Evolutionary conservation across 495 filamentous ascomycete genomes (phyloP).

Genomic region (Xylaria acuta): DNA sequence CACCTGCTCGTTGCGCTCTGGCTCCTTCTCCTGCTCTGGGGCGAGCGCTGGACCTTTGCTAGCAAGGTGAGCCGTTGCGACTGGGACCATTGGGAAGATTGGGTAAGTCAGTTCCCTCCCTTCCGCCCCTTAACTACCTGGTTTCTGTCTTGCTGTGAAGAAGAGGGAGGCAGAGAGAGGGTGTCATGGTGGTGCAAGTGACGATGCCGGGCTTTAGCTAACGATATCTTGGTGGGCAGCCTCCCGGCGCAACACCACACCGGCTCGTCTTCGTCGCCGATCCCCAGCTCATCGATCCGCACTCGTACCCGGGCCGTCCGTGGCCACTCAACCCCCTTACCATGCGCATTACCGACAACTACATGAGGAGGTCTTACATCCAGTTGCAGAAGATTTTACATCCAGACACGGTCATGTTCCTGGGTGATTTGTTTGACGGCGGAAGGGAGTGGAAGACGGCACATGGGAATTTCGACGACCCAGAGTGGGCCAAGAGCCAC

Average conservation of each 20-base stretch:
- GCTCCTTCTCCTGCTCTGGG: conserved; percentile 83
- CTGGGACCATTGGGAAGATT: conserved; percentile 90
- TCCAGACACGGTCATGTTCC: conserved; percentile 85
- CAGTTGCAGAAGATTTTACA: conserved; percentile 70
- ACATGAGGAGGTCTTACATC: conserved; percentile 79
- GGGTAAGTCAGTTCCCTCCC: conserved; percentile 68
- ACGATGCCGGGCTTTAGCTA: conserved; percentile 23
- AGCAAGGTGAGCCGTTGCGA: conserved; percentile 71
- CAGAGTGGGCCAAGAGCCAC: conserved; percentile 56
- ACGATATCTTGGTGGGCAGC: conserved; percentile 55
- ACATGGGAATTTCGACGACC: conserved; percentile 63
- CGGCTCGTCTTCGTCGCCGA: conserved; percentile 89
- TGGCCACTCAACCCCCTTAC: conserved; percentile 85
- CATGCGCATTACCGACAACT: conserved; percentile 83
- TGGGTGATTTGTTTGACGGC: conserved; percentile 96
- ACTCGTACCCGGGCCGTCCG: conserved; percentile 93
- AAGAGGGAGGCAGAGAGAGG: not conserved
- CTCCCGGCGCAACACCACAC: conserved; percentile 76
- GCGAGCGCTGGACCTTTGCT: conserved; percentile 79
- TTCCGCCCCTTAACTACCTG: not conserved
- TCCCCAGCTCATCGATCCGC: conserved; percentile 96
- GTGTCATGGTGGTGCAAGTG: no score
- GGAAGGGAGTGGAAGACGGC: conserved; percentile 90
- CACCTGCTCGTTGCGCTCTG: conserved; percentile 74
- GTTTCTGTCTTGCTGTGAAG: not conserved